These are phyloP conservation scores for Ceratocystis destructans DNA, from an alignment of 2,329 filamentous ascomycete species.

Conservation along the genomic window DNA sequence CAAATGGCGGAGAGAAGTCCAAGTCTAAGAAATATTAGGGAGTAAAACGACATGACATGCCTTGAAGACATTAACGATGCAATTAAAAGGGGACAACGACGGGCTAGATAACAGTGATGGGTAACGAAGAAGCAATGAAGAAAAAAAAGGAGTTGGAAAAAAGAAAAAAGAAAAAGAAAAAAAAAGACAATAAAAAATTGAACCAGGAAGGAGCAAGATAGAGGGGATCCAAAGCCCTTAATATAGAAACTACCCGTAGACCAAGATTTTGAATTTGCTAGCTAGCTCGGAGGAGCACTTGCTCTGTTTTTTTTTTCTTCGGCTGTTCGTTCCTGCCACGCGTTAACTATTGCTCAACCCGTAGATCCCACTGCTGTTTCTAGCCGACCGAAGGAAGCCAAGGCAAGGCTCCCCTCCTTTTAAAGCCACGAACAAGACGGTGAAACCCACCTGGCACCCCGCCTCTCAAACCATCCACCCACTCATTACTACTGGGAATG, in stretches of 20 bases:
- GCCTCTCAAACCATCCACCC: neutral
- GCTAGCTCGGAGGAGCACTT: neutral
- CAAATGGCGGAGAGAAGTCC: neutral
- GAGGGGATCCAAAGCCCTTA: neutral
- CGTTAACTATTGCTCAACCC: neutral
- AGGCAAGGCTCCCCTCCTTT: neutral
- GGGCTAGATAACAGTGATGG: neutral
- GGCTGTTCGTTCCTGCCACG: neutral
- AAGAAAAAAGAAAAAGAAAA: neutral
- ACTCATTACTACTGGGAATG: too few species aligned
- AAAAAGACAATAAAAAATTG: neutral
- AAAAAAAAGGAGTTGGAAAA: neutral
- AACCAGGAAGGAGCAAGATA: neutral
- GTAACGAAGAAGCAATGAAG: neutral
- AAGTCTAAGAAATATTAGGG: neutral
- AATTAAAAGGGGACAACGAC: neutral
- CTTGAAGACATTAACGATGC: neutral
- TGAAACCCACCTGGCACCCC: neutral
- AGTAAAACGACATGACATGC: neutral
- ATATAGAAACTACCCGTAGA: slow-evolving; percentile 1
- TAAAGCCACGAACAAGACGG: neutral
- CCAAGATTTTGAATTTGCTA: neutral
- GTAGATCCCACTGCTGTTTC: neutral
- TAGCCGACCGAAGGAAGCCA: neutral
- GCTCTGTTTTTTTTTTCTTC: neutral